Conservation (phyloP, 2,329 filamentous ascomycete species). For the Fusarium virguliforme region DNA sequence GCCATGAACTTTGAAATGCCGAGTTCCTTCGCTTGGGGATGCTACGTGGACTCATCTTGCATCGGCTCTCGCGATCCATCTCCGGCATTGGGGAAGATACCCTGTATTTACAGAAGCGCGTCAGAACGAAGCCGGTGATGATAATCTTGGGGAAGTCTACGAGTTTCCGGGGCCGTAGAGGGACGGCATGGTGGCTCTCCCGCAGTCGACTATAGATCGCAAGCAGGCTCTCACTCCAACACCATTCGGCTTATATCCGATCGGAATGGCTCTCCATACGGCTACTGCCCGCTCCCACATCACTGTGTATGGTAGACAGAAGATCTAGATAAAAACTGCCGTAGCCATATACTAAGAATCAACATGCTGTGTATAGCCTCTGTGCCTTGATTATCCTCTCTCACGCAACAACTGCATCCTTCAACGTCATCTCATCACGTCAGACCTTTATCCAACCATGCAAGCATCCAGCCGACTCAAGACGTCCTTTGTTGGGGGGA, state of each 20-base stretch:
- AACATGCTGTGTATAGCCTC: not conserved
- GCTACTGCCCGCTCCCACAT: not conserved
- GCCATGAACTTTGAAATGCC: not conserved
- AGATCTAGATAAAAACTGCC: slow-evolving; percentile 5
- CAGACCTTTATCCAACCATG: slow-evolving; percentile 51
- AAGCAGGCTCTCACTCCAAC: no score
- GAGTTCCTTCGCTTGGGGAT: not conserved
- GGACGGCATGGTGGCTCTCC: not conserved
- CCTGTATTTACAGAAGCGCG: not conserved
- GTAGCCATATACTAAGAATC: not conserved
- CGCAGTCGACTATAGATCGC: no score
- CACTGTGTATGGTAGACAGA: not conserved
- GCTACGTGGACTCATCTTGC: not conserved
- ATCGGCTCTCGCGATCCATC: slow-evolving; percentile 5
- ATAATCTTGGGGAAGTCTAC: not conserved
- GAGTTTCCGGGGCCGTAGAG: not conserved
- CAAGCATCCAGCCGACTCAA: slow-evolving; percentile 64
- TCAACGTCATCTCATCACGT: not conserved
- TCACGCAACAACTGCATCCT: not conserved
- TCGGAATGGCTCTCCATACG: slow-evolving; percentile 7
- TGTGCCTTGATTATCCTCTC: not conserved
- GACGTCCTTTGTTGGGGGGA: slow-evolving; percentile 63
- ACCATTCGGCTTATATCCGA: slow-evolving; percentile 6
- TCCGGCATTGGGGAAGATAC: not conserved
- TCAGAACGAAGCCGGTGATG: not conserved